Evolutionary conservation across 495 filamentous ascomycete genomes (phyloP), one percentile per base, ranked within the genome.

Genomic region (Podospora sp.): DNA sequence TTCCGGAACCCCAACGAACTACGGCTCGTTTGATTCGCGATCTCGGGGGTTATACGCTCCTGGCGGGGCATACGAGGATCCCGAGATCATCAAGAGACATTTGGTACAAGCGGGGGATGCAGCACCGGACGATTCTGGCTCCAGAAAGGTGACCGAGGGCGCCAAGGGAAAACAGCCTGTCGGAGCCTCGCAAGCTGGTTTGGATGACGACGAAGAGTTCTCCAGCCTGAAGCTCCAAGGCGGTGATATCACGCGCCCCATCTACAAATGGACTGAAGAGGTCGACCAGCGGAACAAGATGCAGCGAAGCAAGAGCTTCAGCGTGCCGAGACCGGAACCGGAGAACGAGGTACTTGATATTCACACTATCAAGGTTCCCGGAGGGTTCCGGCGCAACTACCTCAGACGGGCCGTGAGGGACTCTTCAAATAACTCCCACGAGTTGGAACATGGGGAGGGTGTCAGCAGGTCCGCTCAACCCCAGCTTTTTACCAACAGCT

Each of bases 251-350:
- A 97, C 93, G 26, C 83, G 95, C 62, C 90, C 95, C 59, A 94
- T 99, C 61, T 99, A 99, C 76, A 89, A 90, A 52, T 97, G 94
- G 90, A 91, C 92, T 1, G 92, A 97, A 74, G 91, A 96, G 72
- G 90, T 90, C 20, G 83, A 86, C 56, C 83, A 85, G 68, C 84
- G 86, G 25, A 81, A 78, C 36, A 83, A 80, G 69, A 80, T 80
- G 68, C 85, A 87, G 76, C 89, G 92, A 69, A 94, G 92, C 79
- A 87, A 91, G 75, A 97, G 93, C 75, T 95, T 97, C 78, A 89
- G 92, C 73, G 76, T 91, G 29, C 81, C 87, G 14, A 82, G 94
- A 35, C 91, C 92, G 2, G 84, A 89, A 35, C 90, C 91, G 16
- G 91, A 96, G 72, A 87, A 86, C 66, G 90, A 94, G 49, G 85